Conservation (phyloP, 208 protist genomes). For the Trypanosomatidae sp. region DNA sequence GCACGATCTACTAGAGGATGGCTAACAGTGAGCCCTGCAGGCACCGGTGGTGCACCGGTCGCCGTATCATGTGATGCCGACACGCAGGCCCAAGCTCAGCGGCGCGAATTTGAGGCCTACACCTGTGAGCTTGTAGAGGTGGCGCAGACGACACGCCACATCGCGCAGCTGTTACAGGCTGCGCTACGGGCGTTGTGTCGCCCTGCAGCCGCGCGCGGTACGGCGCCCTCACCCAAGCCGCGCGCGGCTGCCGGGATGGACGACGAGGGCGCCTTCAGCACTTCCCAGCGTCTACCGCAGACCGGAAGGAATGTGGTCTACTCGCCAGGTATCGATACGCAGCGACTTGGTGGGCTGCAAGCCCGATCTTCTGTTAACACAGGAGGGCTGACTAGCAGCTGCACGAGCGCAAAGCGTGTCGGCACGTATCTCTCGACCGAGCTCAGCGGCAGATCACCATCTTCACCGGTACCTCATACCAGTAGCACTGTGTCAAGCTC, state of each 20-base stretch:
- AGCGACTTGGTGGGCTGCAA: background rate
- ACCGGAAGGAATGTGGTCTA: background rate
- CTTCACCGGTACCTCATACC: background rate
- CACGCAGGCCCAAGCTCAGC: background rate
- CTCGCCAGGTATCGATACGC: background rate
- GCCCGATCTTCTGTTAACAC: background rate
- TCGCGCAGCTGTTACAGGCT: conserved; percentile 19
- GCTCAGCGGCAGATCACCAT: background rate
- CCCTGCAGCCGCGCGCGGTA: conserved; percentile 1
- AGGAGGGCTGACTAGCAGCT: background rate
- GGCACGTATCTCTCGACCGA: background rate
- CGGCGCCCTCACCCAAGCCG: background rate
- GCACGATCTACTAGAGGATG: background rate
- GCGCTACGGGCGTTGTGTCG: conserved; percentile 24
- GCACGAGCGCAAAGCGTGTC: background rate
- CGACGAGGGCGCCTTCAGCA: background rate
- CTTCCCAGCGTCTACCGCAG: background rate
- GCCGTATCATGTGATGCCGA: background rate
- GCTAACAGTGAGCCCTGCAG: background rate
- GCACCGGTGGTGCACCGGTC: background rate
- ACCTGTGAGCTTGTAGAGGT: conserved; percentile 28
- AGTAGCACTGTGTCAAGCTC: background rate
- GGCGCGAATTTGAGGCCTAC: conserved; percentile 12
- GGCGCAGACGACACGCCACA: conserved; percentile 14
- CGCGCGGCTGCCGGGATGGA: background rate